Conservation (phyloP, 2,329 filamentous ascomycete species). For the Hypoxylon sp. region DNA sequence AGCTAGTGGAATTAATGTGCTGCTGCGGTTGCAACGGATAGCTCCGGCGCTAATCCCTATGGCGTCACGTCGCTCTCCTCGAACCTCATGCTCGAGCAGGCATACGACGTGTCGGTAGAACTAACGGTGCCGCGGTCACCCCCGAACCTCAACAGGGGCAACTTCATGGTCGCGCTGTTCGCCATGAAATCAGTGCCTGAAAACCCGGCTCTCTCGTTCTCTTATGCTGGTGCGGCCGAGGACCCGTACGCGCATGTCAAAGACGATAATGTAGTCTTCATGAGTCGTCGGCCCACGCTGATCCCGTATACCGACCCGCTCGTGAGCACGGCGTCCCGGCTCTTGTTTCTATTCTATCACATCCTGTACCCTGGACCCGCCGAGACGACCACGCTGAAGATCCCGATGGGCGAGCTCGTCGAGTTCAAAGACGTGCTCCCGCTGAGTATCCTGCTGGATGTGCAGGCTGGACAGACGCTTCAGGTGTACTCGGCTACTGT, state of each 20-base stretch:
- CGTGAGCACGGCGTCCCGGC: slow-evolving; percentile 71
- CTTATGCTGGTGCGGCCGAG: slow-evolving; percentile 39
- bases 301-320: slow-evolving; percentile 83
- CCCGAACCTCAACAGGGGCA: slow-evolving; percentile 81
- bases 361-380: slow-evolving; percentile 73
- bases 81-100: slow-evolving; percentile 77
- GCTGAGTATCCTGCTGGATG: slow-evolving; percentile 69
- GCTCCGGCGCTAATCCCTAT: slow-evolving; percentile 67
- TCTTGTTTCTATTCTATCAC: slow-evolving; percentile 78
- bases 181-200: slow-evolving; percentile 69
- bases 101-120: slow-evolving; percentile 85
- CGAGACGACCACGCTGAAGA: slow-evolving; percentile 74
- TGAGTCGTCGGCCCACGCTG: slow-evolving; percentile 80
- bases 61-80: slow-evolving; percentile 64
- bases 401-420: slow-evolving; percentile 81
- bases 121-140: slow-evolving; percentile 84
- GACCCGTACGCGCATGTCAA: slow-evolving; percentile 57
- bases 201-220: slow-evolving; percentile 48
- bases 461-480: slow-evolving; percentile 77
- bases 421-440: slow-evolving; percentile 70
- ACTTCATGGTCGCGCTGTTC: slow-evolving; percentile 92
- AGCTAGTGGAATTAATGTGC: slow-evolving; percentile 7
- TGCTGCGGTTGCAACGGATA: slow-evolving; percentile 43
- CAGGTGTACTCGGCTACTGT: slow-evolving; percentile 82
- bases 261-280: slow-evolving; percentile 65